phyloP scores from a whole-genome alignment of 192 early-diverging fungal species.

The Glomus cerebriforme region DNA sequence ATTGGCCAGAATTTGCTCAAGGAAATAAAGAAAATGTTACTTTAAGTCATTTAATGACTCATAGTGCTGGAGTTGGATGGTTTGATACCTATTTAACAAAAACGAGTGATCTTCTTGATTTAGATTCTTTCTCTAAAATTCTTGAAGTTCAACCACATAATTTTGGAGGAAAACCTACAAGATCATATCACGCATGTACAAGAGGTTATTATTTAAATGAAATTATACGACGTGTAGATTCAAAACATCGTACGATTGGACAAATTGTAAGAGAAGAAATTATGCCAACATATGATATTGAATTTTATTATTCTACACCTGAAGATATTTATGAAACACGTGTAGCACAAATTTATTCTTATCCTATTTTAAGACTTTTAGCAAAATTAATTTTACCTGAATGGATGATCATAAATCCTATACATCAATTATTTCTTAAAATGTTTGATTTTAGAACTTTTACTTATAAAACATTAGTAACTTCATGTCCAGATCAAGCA shows the following conservation, averaged over 20 bases:
- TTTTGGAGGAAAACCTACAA: constrained; percentile 52
- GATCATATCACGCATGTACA: constrained; percentile 64
- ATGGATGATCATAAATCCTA: constrained; percentile 34
- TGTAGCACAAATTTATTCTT: constrained; percentile 51
- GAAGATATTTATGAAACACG: background rate
- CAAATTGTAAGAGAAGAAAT: constrained; percentile 62
- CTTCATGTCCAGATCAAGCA: constrained; percentile 12
- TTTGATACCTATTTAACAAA: constrained; percentile 53
- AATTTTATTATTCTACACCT: constrained; percentile 50
- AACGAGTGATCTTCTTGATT: constrained; percentile 48
- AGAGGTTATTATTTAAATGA: constrained; percentile 77
- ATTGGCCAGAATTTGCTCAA: constrained; percentile 78
- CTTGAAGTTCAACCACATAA: constrained; percentile 66
- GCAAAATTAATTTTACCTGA: constrained; percentile 50
- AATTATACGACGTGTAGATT: constrained; percentile 64
- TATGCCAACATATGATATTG: constrained; percentile 50
- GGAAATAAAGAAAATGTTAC: constrained; percentile 72
- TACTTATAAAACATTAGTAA: constrained; percentile 37
- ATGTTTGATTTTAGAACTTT: constrained; percentile 36
- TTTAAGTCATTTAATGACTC: constrained; percentile 58
- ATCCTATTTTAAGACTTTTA: constrained; percentile 46
- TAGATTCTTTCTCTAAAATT: constrained; percentile 49
- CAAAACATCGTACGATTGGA: constrained; percentile 58
- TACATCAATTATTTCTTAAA: constrained; percentile 32
- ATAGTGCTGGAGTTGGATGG: constrained; percentile 63